phyloP scores from a whole-genome alignment of 192 early-diverging fungal genomes.

The Obelidium mucronatum region DNA sequence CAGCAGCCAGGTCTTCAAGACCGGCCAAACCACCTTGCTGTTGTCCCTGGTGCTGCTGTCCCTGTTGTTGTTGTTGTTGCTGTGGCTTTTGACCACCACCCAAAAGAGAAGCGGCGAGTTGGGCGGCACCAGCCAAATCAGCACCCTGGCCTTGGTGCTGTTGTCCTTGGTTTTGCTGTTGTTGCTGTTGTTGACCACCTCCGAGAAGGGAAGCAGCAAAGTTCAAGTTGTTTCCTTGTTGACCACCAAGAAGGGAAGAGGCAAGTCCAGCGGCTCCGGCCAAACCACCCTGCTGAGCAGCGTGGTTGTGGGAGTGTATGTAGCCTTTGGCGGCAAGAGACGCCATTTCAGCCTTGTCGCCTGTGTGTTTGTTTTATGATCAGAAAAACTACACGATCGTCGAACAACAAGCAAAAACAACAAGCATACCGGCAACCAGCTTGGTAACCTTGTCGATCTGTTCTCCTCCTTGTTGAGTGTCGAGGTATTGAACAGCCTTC shows the following conservation, averaged over 20 bases:
- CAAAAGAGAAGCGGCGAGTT: background rate
- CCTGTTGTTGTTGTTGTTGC: background rate
- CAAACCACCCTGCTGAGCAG: background rate
- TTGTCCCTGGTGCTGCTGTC: background rate
- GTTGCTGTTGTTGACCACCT: background rate
- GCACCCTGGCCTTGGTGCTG: background rate
- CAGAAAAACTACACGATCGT: too few relatives aligned
- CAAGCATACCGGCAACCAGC: background rate
- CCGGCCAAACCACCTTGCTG: background rate
- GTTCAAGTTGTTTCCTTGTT: background rate
- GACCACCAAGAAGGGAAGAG: background rate
- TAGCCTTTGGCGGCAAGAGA: constrained; percentile 13
- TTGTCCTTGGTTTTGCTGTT: background rate
- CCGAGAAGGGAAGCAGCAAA: background rate
- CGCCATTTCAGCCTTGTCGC: background rate
- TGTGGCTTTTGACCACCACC: background rate
- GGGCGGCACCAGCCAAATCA: background rate
- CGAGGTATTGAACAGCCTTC: constrained; percentile 1
- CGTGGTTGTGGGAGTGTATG: constrained; percentile 10
- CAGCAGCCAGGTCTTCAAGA: background rate
- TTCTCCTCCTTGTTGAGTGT: background rate
- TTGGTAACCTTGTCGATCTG: constrained; percentile 7
- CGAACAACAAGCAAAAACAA: too few relatives aligned
- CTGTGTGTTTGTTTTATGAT: too few relatives aligned
- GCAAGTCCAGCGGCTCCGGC: background rate